Conservation (phyloP, 1,284 basidiomycete species). For the Austroboletus niveus region DNA sequence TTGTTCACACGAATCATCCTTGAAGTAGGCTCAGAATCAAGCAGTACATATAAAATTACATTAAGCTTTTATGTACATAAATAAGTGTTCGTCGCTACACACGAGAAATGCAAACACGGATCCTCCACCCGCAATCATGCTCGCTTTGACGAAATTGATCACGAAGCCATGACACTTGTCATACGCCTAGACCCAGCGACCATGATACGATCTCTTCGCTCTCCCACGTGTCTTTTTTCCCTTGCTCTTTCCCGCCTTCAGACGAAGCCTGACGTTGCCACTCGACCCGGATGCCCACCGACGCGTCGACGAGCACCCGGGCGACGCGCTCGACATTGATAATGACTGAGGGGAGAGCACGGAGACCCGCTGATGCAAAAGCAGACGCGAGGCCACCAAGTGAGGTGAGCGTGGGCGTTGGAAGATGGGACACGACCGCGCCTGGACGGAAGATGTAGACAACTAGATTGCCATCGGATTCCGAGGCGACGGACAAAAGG, state of each 20-base stretch:
- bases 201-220: slow-evolving; percentile 28
- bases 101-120: too few species aligned
- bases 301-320: slow-evolving; percentile 25
- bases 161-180: background rate
- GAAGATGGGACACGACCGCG: slow-evolving; percentile 10
- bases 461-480: slow-evolving; percentile 11
- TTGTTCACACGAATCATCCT: too few species aligned
- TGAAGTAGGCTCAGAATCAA: too few species aligned
- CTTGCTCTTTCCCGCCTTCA: background rate
- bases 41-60: too few species aligned
- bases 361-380: slow-evolving; percentile 20
- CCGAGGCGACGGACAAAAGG: slow-evolving; percentile 15
- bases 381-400: slow-evolving; percentile 18
- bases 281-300: slow-evolving; percentile 28
- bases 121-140: too few species aligned
- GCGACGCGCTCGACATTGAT: slow-evolving; percentile 21
- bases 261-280: slow-evolving; percentile 21
- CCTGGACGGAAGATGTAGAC: slow-evolving; percentile 25
- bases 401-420: slow-evolving; percentile 9
- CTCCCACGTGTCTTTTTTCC: slow-evolving; percentile 27
- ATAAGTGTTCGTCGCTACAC: background rate
- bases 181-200: slow-evolving; percentile 25
- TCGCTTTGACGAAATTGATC: too few species aligned
- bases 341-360: slow-evolving; percentile 24
- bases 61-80: background rate